These are phyloP conservation scores for Fusarium sp. DNA, from an alignment of 2,329 filamentous ascomycete genomes.

Conservation along the genomic window DNA sequence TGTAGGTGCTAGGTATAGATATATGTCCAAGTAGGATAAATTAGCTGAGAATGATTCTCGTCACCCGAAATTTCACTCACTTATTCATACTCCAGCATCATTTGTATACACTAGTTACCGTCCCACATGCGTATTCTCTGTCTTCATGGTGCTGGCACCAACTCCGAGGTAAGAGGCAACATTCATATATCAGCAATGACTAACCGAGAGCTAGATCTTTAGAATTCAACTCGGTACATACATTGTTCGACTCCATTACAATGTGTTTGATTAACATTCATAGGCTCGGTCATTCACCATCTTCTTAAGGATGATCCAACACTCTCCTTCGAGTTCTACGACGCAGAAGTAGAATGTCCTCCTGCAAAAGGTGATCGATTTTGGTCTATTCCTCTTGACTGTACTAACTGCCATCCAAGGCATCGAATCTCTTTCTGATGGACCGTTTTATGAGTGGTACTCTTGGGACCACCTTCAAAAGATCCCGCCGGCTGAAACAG, in stretches of 20 bases:
- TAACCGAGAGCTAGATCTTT: background rate
- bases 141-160: slow-evolving; percentile 5
- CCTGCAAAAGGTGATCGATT: background rate
- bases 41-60: no score
- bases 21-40: no score
- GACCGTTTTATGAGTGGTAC: background rate
- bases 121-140: slow-evolving; percentile 5
- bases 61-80: no score
- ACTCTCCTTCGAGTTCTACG: background rate
- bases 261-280: no score
- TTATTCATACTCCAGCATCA: no score
- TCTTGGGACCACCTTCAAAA: background rate
- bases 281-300: slow-evolving; percentile 1
- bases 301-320: slow-evolving; percentile 1
- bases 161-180: background rate
- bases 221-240: slow-evolving; percentile 1
- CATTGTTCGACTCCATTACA: no score
- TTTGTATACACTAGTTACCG: no score
- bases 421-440: background rate
- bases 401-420: background rate
- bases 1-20: no score
- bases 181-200: background rate
- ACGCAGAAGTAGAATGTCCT: slow-evolving; percentile 1
- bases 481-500: background rate
- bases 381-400: no score